phyloP scores from a whole-genome alignment of 2,329 filamentous ascomycete species.

The Diaporthe eres region DNA sequence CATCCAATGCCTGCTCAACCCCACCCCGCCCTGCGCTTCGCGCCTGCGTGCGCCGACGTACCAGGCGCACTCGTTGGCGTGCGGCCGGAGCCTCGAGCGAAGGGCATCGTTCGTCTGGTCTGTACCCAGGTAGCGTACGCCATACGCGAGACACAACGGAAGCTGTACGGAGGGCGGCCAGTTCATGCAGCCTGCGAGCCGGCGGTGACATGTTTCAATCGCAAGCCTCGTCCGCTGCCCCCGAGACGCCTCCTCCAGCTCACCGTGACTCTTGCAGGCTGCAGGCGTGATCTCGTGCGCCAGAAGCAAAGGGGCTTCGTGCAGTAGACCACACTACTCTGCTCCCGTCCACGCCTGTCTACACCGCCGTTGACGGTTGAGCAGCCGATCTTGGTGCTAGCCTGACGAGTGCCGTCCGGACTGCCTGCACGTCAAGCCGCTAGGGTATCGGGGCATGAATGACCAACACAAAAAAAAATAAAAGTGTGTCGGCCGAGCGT shows the following conservation, averaged over 20 bases:
- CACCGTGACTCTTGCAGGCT: conserved; percentile 16
- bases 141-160: not conserved
- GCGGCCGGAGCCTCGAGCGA: conserved; percentile 21
- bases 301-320: conserved; percentile 30
- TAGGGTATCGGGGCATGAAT: conserved; percentile 17
- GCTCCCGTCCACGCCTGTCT: conserved; percentile 17
- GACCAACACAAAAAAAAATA: not conserved
- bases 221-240: conserved; percentile 21
- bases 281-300: conserved; percentile 26
- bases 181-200: conserved; percentile 14
- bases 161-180: not conserved
- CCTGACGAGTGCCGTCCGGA: conserved; percentile 15
- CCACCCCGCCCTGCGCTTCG: conserved; percentile 22
- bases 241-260: conserved; percentile 24
- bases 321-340: conserved; percentile 18
- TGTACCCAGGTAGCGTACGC: not conserved
- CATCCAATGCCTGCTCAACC: conserved; percentile 33
- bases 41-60: not conserved
- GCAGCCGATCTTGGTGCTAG: conserved; percentile 36
- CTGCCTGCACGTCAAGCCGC: conserved; percentile 22
- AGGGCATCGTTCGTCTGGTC: conserved; percentile 6
- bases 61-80: not conserved
- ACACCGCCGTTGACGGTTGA: conserved; percentile 41
- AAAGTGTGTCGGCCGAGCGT: not conserved
- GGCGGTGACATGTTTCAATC: conserved; percentile 10